Base-by-base conservation (phyloP, 2,329 filamentous ascomycete genomes). In the Neonectria ditissima region DNA sequence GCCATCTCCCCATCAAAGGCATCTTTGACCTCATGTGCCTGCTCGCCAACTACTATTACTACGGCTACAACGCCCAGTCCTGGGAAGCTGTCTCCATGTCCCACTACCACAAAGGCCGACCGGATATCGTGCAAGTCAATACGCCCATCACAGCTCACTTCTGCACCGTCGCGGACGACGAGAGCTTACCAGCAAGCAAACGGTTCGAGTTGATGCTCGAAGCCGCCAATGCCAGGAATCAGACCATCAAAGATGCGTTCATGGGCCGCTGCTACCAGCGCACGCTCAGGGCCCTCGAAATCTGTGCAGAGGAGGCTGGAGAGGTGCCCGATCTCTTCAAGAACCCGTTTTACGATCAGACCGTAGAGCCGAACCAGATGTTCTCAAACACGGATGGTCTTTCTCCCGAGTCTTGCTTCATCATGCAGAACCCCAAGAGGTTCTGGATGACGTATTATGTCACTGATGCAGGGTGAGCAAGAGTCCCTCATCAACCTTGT, bases 361-460 rank as follows among this genome's bases (percentile, higher is more conserved):
- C 63, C 5, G 59, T 65, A 24, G 63, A 65, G 16, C 63, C 63
- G 2, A 48, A 62, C 28, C 63, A 65, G 13, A 65, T 65, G 63
- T 65, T 65, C 28, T 65, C 63, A 1, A 65, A 65, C 11, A 65
- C 63, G 0, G 63, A 65, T 37, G 63, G 63, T 2, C 59, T 65
- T 39, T 65, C 63, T 53, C 63, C 63, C 30, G 63, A 65, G 45
- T 65, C 63, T 59, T 65, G 63, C 24, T 65, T 65, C 44, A 65
- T 65, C n/a, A 65, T 65, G 63, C 63, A 65, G 32, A 62, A 65
- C 24, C 63, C 63, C 0, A 56, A 62, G 34, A 59, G 30, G 26
- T 65, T 65, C 39, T 65, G 63, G 63, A 65, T 65, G 63, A 65
- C 63, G 24, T 65, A 65, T 28, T 65, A 65, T 51, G 63, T 65